phyloP scores from a whole-genome alignment of 805 yeast genomes.

The Candida krabiensis region DNA sequence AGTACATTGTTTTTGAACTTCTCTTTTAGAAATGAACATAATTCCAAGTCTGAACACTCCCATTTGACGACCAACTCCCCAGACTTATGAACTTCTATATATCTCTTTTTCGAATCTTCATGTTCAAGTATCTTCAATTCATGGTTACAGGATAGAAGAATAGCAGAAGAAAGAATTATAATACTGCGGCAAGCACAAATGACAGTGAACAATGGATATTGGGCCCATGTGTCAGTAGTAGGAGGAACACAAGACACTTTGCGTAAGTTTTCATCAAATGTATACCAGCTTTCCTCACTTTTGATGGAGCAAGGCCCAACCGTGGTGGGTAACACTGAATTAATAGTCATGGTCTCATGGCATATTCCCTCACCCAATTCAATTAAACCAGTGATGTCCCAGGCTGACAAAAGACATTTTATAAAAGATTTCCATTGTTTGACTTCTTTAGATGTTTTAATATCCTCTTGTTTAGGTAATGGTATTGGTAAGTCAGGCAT shows the following conservation, averaged over 20 bases:
- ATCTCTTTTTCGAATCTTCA: slow-evolving; percentile 1
- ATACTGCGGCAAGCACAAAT: slow-evolving; percentile 31
- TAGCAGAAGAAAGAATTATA: slow-evolving; percentile 33
- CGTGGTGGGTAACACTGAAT: slow-evolving; percentile 17
- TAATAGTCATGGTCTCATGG: slow-evolving; percentile 16
- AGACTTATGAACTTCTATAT: slow-evolving; percentile 8
- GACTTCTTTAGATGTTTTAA: slow-evolving; percentile 18
- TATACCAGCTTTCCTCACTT: slow-evolving; percentile 15
- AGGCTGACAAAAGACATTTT: slow-evolving; percentile 29
- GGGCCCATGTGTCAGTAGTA: slow-evolving; percentile 42
- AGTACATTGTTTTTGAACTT: slow-evolving; percentile 10
- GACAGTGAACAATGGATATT: slow-evolving; percentile 35
- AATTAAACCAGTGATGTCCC: slow-evolving; percentile 34
- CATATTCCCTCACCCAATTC: slow-evolving; percentile 41
- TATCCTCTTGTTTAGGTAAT: slow-evolving; percentile 17
- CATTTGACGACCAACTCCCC: slow-evolving; percentile 9
- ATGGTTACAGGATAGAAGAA: slow-evolving; percentile 14
- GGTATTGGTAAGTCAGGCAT: slow-evolving; percentile 26
- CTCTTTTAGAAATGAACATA: slow-evolving; percentile 5
- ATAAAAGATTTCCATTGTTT: slow-evolving; percentile 34
- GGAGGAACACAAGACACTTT: slow-evolving; percentile 20
- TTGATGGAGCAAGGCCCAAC: slow-evolving; percentile 26
- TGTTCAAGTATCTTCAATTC: slow-evolving; percentile 6
- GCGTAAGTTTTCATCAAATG: slow-evolving; percentile 12
- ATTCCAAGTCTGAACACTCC: slow-evolving; percentile 4